A percentile compares a stretch with the other conserved stretches of the same genome.
Conservation (phyloP, 163 green algal genomes). For the Botryococcus braunii region DNA sequence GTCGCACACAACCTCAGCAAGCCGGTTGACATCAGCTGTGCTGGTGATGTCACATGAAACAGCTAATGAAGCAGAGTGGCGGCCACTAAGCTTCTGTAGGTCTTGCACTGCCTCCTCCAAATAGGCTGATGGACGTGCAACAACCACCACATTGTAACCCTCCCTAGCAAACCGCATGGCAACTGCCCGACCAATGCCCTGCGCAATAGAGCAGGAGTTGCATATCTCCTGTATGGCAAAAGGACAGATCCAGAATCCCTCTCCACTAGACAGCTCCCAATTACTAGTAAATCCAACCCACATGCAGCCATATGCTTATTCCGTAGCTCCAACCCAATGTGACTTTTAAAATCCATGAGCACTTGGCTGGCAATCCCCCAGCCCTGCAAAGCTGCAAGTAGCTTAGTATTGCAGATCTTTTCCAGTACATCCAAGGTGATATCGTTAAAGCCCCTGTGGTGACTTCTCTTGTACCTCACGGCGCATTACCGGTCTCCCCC, state of each 20-base stretch:
- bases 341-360: neutral
- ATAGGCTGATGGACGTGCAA: slow-evolving; percentile 21
- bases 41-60: slow-evolving; percentile 16
- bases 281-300: neutral
- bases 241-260: neutral
- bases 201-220: neutral
- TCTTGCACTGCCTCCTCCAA: slow-evolving; percentile 24
- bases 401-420: neutral
- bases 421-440: neutral
- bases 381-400: neutral
- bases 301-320: neutral
- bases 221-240: no score
- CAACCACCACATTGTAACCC: slow-evolving; percentile 48
- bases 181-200: slow-evolving; percentile 33
- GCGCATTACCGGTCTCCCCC: neutral
- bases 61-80: neutral
- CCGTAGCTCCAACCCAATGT: neutral
- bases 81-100: slow-evolving; percentile 2
- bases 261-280: neutral
- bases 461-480: neutral
- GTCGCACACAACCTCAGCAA: slow-evolving; percentile 18
- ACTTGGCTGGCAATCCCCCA: neutral
- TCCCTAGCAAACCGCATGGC: slow-evolving; percentile 36
- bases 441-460: neutral
- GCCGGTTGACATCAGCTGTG: slow-evolving; percentile 20